Conservation (phyloP, 345 rosid species). For the Eutrema heterophyllum region DNA sequence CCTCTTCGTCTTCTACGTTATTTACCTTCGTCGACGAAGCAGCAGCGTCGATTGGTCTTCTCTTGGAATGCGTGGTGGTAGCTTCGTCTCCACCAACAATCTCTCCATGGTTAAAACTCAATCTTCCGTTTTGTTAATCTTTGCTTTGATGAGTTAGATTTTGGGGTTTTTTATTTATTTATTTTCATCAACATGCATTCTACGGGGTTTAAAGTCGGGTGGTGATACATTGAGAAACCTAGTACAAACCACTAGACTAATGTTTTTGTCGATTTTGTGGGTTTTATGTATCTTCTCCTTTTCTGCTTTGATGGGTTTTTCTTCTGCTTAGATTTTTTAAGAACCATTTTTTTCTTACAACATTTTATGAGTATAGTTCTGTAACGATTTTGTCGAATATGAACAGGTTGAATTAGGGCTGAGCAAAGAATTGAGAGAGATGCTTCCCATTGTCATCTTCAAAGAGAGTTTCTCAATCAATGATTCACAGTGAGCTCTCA, state of each 20-base stretch:
- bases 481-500: conserved; percentile 58
- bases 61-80: conserved; percentile 46
- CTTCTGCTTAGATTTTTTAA: too few species aligned
- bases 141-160: not conserved
- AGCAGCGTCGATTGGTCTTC: conserved; percentile 61
- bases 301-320: not conserved
- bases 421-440: conserved; percentile 73
- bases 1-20: conserved; percentile 62
- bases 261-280: not conserved
- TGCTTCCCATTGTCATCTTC: conserved; percentile 74
- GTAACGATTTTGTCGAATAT: not conserved
- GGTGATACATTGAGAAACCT: not conserved
- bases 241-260: not conserved
- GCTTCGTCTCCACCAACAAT: conserved; percentile 6
- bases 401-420: conserved; percentile 61
- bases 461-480: conserved; percentile 64
- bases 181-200: not conserved
- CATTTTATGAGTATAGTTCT: conserved; percentile 1
- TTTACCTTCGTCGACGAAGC: conserved; percentile 62
- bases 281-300: not conserved
- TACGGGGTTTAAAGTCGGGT: not conserved
- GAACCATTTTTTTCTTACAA: not conserved
- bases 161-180: not conserved
- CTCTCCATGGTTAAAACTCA: conserved; percentile 5
- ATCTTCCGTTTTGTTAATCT: not conserved